These are phyloP conservation scores for Micractinium sp. DNA, from an alignment of 139 green algal species.

Conservation along the genomic window DNA sequence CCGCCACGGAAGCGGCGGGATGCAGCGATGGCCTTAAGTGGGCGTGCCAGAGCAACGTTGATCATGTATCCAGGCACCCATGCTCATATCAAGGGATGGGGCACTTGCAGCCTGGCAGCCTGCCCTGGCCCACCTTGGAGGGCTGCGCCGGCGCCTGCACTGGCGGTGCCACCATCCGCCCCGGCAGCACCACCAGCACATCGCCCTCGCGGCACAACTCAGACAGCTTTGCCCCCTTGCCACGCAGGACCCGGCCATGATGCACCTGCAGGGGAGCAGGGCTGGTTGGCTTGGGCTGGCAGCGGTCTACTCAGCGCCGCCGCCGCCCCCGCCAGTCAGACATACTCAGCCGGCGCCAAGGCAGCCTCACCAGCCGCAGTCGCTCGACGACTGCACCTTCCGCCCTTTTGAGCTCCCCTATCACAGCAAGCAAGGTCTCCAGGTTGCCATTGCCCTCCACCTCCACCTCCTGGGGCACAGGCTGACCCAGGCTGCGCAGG, in stretches of 20 bases:
- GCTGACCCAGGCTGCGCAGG: background rate
- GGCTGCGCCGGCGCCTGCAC: background rate
- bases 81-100: background rate
- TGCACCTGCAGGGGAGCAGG: conserved; percentile 18
- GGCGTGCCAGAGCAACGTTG: background rate
- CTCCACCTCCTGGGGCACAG: background rate
- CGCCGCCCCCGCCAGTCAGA: background rate
- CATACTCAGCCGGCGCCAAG: background rate
- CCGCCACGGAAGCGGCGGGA: no score
- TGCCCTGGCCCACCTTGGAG: background rate
- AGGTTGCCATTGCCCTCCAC: background rate
- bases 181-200: conserved; percentile 25
- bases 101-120: background rate
- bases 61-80: background rate
- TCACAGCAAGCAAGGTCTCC: background rate
- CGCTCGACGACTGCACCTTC: background rate
- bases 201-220: background rate
- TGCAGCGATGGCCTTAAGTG: background rate
- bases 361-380: background rate
- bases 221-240: background rate
- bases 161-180: background rate
- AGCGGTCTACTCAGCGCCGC: background rate
- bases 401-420: background rate
- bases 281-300: background rate
- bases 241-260: background rate